These are phyloP conservation scores for Metschnikowia lachancei DNA, from an alignment of 805 yeast genomes.

Conservation along the genomic window DNA sequence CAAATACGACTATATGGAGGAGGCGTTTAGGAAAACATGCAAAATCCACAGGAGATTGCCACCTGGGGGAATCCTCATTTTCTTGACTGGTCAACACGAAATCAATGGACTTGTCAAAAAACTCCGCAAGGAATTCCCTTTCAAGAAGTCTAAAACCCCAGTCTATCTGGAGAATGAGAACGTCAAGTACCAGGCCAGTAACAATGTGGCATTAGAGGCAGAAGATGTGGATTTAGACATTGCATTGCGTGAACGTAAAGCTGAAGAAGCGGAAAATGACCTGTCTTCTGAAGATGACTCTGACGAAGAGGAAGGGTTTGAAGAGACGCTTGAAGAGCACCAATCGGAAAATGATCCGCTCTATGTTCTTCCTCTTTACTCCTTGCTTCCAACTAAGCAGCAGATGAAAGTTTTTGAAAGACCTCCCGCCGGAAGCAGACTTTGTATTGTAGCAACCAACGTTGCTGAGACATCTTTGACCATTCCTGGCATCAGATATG, in stretches of 20 bases:
- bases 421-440: constrained; percentile 81
- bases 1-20: constrained; percentile 73
- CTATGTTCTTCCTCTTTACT: constrained; percentile 88
- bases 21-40: constrained; percentile 78
- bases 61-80: constrained; percentile 89
- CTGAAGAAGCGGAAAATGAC: constrained; percentile 40
- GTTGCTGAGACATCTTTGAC: constrained; percentile 98
- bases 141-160: constrained; percentile 25
- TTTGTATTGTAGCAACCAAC: constrained; percentile 93
- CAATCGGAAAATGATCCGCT: constrained; percentile 75
- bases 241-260: constrained; percentile 29
- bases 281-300: constrained; percentile 48
- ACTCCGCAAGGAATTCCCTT: constrained; percentile 67
- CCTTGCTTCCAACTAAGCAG: constrained; percentile 88
- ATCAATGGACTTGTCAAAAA: constrained; percentile 72
- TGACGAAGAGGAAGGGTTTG: constrained; percentile 63
- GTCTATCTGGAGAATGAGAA: constrained; percentile 14
- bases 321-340: constrained; percentile 67
- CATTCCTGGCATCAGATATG: constrained; percentile 92
- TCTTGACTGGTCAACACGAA: constrained; percentile 93
- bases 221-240: constrained; percentile 83
- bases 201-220: constrained; percentile 70
- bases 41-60: constrained; percentile 86
- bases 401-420: constrained; percentile 88
- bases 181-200: constrained; percentile 50